Evolutionary conservation across 805 yeast genomes (phyloP).

Genomic region (Starmerella kuoi): DNA sequence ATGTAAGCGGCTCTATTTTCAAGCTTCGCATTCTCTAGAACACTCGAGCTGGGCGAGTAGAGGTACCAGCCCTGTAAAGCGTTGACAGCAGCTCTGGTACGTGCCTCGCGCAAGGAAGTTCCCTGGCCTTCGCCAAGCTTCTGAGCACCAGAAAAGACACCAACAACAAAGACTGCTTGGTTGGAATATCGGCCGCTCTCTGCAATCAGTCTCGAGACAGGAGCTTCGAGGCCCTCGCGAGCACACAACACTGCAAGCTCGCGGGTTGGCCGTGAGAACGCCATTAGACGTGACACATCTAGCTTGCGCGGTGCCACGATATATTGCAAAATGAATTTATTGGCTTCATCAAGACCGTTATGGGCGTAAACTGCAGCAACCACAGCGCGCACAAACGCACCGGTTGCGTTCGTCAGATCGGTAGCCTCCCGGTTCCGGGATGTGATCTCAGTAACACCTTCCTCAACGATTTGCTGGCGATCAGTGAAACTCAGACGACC

Average conservation of each 20-base stretch:
- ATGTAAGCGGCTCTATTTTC: conserved; percentile 20
- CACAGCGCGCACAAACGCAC: conserved; percentile 67
- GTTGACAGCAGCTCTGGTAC: conserved; percentile 80
- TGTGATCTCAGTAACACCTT: conserved; percentile 27
- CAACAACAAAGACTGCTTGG: conserved; percentile 80
- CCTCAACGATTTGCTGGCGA: conserved; percentile 24
- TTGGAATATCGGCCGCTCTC: conserved; percentile 85
- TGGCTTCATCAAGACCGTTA: conserved; percentile 51
- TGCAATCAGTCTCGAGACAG: conserved; percentile 70
- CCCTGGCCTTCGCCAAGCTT: conserved; percentile 94
- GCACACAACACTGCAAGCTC: conserved; percentile 67
- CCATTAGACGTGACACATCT: conserved; percentile 60
- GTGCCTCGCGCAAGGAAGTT: conserved; percentile 77
- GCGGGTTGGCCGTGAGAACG: conserved; percentile 74
- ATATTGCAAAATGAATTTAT: conserved; percentile 58
- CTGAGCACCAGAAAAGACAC: conserved; percentile 72
- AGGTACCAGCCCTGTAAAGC: conserved; percentile 87
- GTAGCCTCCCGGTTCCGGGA: conserved; percentile 31
- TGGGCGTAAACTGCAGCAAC: conserved; percentile 74
- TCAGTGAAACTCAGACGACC: conserved; percentile 35
- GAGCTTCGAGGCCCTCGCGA: conserved; percentile 59
- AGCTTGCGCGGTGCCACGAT: conserved; percentile 65
- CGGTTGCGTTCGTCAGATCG: conserved; percentile 31
- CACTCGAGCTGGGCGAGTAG: conserved; percentile 49
- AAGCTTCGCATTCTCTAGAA: conserved; percentile 29